These are phyloP conservation scores for Graphilbum fragrans DNA, from an alignment of 2,329 filamentous ascomycete genomes.

Conservation along the genomic window DNA sequence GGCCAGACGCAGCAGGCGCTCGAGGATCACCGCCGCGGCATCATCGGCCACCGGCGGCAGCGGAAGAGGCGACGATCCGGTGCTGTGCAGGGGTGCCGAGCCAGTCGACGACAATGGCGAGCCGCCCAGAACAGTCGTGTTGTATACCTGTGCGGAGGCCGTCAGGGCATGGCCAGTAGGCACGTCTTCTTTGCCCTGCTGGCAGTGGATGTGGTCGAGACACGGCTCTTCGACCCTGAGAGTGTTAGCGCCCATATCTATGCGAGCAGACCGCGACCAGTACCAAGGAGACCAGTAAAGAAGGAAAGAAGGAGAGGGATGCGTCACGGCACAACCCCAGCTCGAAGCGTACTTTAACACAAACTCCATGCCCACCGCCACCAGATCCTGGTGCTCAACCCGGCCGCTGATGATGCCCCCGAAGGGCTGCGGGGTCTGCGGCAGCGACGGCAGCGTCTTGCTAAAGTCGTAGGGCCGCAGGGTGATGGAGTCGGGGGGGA, in stretches of 20 bases:
- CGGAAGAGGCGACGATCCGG: neutral
- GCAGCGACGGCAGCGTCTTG: no score
- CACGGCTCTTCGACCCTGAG: constrained; percentile 5
- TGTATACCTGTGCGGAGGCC: neutral
- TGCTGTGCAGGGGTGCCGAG: neutral
- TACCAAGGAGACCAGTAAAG: neutral
- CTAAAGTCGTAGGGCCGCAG: no score
- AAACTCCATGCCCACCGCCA: constrained; percentile 7
- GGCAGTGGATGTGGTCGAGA: constrained; percentile 2
- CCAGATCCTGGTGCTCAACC: constrained; percentile 3
- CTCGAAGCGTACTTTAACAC: constrained; percentile 1
- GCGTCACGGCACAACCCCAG: no score
- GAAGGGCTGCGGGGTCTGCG: neutral
- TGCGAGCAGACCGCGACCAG: neutral
- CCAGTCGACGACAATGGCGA: no score
- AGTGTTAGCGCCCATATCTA: neutral
- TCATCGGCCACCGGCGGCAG: neutral
- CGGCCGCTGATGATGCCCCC: neutral
- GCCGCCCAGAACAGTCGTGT: no score
- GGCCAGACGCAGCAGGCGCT: constrained; percentile 2
- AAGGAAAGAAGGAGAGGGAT: neutral
- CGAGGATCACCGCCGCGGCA: constrained; percentile 1
- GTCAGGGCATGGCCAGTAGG: constrained; percentile 6
- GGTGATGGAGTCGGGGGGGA: no score
- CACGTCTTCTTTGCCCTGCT: neutral